These are phyloP conservation scores for Colletotrichum viniferum DNA, from an alignment of 2,329 filamentous ascomycete genomes.

Conservation along the genomic window DNA sequence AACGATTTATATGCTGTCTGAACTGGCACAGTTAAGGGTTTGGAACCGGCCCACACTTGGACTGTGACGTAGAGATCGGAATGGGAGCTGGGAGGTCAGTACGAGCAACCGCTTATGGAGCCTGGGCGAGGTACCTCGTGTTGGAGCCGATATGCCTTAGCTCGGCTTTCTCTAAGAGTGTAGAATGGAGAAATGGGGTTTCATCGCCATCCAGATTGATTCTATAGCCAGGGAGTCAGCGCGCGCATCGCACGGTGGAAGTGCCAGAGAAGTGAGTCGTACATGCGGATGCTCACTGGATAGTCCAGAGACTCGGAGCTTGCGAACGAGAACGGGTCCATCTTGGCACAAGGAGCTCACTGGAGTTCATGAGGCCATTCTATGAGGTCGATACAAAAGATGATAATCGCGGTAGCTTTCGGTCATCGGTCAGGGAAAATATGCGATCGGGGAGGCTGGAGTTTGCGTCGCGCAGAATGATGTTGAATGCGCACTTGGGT, in stretches of 20 bases:
- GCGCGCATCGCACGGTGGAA: not conserved
- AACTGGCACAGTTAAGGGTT: constrained; percentile 87
- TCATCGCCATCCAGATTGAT: constrained; percentile 54
- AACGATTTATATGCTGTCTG: constrained; percentile 95
- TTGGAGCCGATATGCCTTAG: constrained; percentile 89
- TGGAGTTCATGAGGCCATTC: constrained; percentile 2
- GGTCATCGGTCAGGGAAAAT: not conserved
- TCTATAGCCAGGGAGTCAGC: constrained; percentile 31
- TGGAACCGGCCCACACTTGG: constrained; percentile 95
- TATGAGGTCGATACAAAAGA: not conserved
- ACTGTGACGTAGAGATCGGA: constrained; percentile 94
- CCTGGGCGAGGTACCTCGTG: constrained; percentile 57
- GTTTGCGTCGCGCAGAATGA: not conserved
- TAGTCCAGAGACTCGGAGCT: constrained; percentile 84
- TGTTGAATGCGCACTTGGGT: not conserved
- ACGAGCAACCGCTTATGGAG: constrained; percentile 14
- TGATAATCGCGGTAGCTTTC: not conserved
- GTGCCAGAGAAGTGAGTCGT: constrained; percentile 25
- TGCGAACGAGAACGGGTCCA: constrained; percentile 97
- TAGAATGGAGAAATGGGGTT: constrained; percentile 58
- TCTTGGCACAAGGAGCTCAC: constrained; percentile 39
- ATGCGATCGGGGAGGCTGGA: not conserved
- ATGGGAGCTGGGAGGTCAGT: constrained; percentile 59
- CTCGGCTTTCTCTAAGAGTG: constrained; percentile 77
- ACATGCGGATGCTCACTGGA: constrained; percentile 72